Percentiles rank a stretch among this genome's conserved stretches.
phyloP scores from a whole-genome alignment of 2,329 filamentous ascomycete species.

The Magnaporthiopsis incrustans region DNA sequence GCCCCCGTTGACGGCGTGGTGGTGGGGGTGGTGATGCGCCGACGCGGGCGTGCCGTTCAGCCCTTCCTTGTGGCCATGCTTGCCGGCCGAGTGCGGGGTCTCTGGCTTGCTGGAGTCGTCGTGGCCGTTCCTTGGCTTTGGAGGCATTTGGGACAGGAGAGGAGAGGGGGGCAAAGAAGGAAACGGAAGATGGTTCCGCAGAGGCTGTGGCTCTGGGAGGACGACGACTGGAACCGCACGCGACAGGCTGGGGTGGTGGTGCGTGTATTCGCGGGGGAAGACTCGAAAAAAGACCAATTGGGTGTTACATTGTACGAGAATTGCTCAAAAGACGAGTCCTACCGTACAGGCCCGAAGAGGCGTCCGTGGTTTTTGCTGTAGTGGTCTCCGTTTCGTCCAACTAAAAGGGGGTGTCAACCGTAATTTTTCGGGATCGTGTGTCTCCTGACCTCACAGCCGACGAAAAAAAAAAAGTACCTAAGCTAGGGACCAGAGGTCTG shows the following conservation, averaged over 20 bases:
- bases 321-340: not conserved
- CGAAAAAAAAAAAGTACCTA: not conserved
- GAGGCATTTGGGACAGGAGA: conserved; percentile 18
- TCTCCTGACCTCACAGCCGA: not conserved
- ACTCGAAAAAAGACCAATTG: not conserved
- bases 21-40: conserved; percentile 21
- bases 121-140: conserved; percentile 32
- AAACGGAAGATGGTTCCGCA: not conserved
- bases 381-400: not conserved
- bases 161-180: not conserved
- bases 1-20: conserved; percentile 32
- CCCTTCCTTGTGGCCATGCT: conserved; percentile 24
- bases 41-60: not conserved
- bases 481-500: not conserved
- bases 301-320: not conserved
- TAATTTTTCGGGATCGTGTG: not conserved
- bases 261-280: not conserved
- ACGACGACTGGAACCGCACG: not conserved
- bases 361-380: not conserved
- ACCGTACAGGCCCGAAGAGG: not conserved
- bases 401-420: not conserved
- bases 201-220: too few relatives aligned
- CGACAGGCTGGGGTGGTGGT: not conserved
- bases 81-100: conserved; percentile 30
- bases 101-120: conserved; percentile 5